A percentile compares a stretch with the other conserved stretches of the same genome.
phyloP scores from a whole-genome alignment of 371 early-diverging fungal genomes.

The Syncephalastrum sp. region DNA sequence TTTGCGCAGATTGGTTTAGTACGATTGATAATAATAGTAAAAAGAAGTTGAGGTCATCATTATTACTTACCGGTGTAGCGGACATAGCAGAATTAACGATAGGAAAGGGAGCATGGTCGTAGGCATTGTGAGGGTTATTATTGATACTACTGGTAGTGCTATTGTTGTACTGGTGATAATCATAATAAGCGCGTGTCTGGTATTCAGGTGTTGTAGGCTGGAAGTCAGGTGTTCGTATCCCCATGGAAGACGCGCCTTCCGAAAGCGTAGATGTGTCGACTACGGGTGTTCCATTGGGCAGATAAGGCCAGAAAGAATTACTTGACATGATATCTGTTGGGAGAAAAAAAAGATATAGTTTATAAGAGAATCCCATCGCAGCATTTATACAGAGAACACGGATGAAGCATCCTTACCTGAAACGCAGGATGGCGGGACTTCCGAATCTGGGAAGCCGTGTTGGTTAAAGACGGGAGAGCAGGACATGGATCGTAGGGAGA shows the following conservation, averaged over 20 bases:
- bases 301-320: no score
- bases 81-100: background rate
- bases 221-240: conserved; percentile 18
- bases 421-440: conserved; percentile 18
- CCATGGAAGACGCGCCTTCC: conserved; percentile 14
- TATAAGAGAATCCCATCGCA: no score
- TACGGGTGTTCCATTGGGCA: no score
- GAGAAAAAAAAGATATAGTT: no score
- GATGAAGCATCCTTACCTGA: conserved; percentile 3
- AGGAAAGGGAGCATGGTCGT: no score
- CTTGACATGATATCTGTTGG: no score
- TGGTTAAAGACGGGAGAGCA: background rate
- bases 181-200: background rate
- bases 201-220: conserved; percentile 6
- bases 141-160: no score
- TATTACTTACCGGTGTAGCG: background rate
- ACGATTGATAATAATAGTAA: background rate
- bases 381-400: no score
- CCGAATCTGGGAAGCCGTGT: conserved; percentile 5
- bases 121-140: no score
- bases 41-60: background rate
- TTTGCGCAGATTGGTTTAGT: background rate
- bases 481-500: background rate
- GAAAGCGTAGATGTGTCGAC: no score
- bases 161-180: background rate